Evolutionary conservation across 106 monocot species (phyloP), one percentile per base, ranked within the genome.

Genomic region (Apostasia shenzhenica): DNA sequence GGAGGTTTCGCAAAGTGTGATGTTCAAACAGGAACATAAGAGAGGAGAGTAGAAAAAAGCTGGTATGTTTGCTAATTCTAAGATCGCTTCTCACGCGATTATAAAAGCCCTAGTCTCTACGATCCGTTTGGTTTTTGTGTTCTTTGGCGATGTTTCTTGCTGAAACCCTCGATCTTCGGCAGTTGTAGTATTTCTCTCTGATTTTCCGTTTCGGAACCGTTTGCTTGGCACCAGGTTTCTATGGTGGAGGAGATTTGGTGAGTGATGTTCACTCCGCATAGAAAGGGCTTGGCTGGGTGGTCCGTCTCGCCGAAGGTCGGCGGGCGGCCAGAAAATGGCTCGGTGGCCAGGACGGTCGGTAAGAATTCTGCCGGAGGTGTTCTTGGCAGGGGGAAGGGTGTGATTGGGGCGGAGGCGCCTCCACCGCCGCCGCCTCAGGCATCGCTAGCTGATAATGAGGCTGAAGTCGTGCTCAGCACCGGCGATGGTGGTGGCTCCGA

Each of bases 221-320:
- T 26, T 26, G 26, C 26, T 26, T 26, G 26, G 26, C 26, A 26
- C 26, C 26, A 26, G 26, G 26, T 26, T 26, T 26, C 26, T 26
- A 26, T 26, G 26, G 26, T 50, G 50, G 50, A 8, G 50, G 50
- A 50, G 50, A 50, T 50, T 50, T 8, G 57, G 57, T 4, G 9
- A 3, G 41, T 67, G 57, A 76, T 76, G 75, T 76, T 76, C 37
- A 76, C 75, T 57, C 75, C 75, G 13, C 75, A 76, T 48, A 76
- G 69, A 50, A 68, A 69, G 54, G 57, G 68, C 53, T 76, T 68
- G 75, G 14, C 54, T 0, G 57, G 68, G 53, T 61, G 68, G 75
- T 26, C 61, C 2, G 49, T 72, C 37, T 59, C 57, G 6, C 46
- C 57, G 45, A 71, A 48, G 70, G 70, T 71, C 1, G 59, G 59